These are phyloP conservation scores for Sphagnum contortum DNA, from an alignment of 225 moss, liverwort and hornwort species.

Conservation along the genomic window DNA sequence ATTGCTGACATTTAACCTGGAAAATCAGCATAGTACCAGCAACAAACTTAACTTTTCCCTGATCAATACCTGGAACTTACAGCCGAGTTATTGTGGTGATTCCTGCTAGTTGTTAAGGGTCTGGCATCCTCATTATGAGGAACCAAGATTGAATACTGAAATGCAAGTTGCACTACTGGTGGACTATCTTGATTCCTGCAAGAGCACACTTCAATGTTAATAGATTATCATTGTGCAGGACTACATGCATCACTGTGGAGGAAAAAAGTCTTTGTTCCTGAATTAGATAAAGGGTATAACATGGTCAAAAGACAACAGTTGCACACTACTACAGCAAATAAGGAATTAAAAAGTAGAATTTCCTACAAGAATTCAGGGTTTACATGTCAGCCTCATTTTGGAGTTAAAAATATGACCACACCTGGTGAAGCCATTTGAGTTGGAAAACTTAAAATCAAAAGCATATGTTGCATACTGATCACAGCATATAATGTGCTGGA, in stretches of 20 bases:
- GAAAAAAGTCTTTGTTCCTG: no score
- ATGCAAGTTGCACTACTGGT: conserved; percentile 87
- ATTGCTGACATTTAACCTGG: no score
- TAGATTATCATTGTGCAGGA: no score
- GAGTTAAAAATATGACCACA: conserved; percentile 6
- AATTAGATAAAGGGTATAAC: no score
- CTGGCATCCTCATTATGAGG: conserved; percentile 50
- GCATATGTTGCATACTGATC: conserved; percentile 92
- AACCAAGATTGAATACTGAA: conserved; percentile 86
- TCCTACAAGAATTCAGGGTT: no score
- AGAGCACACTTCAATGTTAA: conserved; percentile 9
- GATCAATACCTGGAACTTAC: conserved; percentile 16
- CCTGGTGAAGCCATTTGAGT: conserved; percentile 68
- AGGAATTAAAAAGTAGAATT: no score
- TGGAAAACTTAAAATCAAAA: conserved; percentile 83
- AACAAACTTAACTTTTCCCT: background rate
- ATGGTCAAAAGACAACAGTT: no score
- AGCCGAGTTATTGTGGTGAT: conserved; percentile 18
- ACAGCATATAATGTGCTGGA: conserved; percentile 95
- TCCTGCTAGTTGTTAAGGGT: conserved; percentile 23
- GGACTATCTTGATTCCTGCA: conserved; percentile 78
- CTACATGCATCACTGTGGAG: no score
- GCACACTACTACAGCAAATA: no score
- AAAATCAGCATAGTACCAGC: background rate
- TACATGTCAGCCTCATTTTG: no score